Base-by-base conservation (phyloP, 192 early-diverging fungal species). In the Rhizophagus prolifer region DNA sequence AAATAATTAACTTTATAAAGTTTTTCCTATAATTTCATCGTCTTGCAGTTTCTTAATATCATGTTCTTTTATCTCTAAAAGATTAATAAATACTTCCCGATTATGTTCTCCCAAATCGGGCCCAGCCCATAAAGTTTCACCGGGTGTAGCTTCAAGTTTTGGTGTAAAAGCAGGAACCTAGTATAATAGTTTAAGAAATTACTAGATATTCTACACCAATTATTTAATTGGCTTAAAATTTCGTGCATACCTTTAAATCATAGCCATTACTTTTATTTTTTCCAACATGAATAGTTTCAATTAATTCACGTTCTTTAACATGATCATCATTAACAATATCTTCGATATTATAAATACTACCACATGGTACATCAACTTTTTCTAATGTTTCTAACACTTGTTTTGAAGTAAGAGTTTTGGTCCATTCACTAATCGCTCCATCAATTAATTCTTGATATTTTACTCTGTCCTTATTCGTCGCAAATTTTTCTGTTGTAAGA, bases 241-340 rank as follows among this genome's bases (percentile, higher is more conserved):
- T 38, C 23, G 19, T 23, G 10, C 62, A 38, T 70, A 86, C 81
- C 70, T 85, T 85, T 34, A 85, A 50, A 21, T 81, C 64, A 81
- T 79, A 87, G n/a, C 79, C 38, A 28, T 82, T 76, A 70, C 81
- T 78, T 62, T 74, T 80, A 47, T 79, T 76, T 10, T 65, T 73
- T 13, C 78, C 79, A n/a, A 87, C 83, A 2, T 47, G 69, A 14
- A 86, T 72, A 26, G 44, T 64, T 67, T 87, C 85, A 65, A 86
- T 68, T 81, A 86, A 82, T 19, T 78, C 81, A 54, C 86, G 76
- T 59, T 81, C 85, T 36, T 81, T 68, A 12, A 83, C 71, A 69
- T 87, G 86, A 26, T 81, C 80, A 78, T 87, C 85, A 75, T 83
- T 76, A 34, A 84, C 75, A 60, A 87, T 81, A 59, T 87, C 86